Evolutionary conservation across 768 basidiomycete species (phyloP), one percentile per base, ranked within the genome.

Genomic region (Russula brevipes): DNA sequence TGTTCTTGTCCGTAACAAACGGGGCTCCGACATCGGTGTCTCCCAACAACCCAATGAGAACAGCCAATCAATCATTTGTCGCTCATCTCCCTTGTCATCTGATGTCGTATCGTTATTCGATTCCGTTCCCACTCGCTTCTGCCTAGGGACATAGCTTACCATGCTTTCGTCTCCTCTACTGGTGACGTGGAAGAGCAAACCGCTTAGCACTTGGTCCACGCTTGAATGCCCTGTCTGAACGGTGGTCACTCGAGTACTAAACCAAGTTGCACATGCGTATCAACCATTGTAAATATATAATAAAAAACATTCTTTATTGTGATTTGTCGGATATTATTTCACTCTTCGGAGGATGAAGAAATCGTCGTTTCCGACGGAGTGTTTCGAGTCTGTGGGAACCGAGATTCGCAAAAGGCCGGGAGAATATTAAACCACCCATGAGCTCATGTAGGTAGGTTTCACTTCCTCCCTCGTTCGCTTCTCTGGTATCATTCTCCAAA

Each of bases 171-270:
- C 81, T 74, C 87, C 84, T 74, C 39, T 81, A 87, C 87, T 84
- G 78, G 86, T 77, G 77, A 73, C 64, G 85, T 89, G 88, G 88
- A 78, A 89, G 81, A 89, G 41, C 54, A 81, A 60, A 19, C 17
- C 36, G 4, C 39, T 45, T 1, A 58, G 60, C 73, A 75, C 82
- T 75, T 79, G 82, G 83, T 89, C 87, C 87, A 89, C 87, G 80
- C 87, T 89, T 84, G 86, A 83, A 78, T 82, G 82, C 72, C 80
- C 78, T 79, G 70, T 71, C 63, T 69, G 61, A 60, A 63, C 59
- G 4, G 75, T 88, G 87, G 84, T 70, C 81, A 81, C 81, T 84
- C 81, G 86, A 88, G 87, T 87, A 89, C 87, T 89, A 88, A 86
- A 77, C 81, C 79, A 74, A 74, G 84, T 77, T 69, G 85, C 77